Percentiles rank a stretch among this genome's conserved stretches.
phyloP scores from a whole-genome alignment of 2,329 filamentous ascomycete genomes.

The Exophiala spinifera region DNA sequence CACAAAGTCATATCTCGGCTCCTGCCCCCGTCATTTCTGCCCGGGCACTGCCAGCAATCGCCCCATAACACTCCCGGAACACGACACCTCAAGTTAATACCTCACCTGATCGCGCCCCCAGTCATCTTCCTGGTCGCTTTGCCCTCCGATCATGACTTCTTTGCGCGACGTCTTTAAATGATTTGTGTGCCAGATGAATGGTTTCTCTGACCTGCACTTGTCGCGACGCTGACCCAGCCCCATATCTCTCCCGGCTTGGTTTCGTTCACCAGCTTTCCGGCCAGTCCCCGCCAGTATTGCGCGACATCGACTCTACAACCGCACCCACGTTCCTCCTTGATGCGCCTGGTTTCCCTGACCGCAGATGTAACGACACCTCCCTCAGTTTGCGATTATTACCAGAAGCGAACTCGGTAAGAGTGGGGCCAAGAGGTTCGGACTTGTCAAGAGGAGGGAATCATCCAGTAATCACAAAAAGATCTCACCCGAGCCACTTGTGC shows the following conservation, averaged over 20 bases:
- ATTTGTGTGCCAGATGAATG: neutral
- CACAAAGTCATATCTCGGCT: neutral
- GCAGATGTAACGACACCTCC: constrained; percentile 18
- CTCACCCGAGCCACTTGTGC: neutral
- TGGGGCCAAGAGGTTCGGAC: constrained; percentile 21
- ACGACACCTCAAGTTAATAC: constrained; percentile 6
- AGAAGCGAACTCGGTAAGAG: constrained; percentile 16
- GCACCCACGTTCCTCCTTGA: neutral
- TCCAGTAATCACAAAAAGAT: constrained; percentile 7
- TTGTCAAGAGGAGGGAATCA: constrained; percentile 12
- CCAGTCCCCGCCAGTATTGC: neutral
- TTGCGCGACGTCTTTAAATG: constrained; percentile 7
- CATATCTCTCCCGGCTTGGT: constrained; percentile 7
- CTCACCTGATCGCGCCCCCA: constrained; percentile 10
- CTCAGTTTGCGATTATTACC: constrained; percentile 10
- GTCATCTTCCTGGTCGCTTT: constrained; percentile 1
- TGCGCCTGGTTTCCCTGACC: neutral
- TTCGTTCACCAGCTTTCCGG: neutral
- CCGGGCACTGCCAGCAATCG: constrained; percentile 4
- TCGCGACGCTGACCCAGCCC: constrained; percentile 20
- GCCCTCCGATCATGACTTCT: constrained; percentile 16
- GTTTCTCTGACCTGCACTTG: neutral
- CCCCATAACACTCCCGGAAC: constrained; percentile 12
- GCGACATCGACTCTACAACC: neutral
- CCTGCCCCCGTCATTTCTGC: constrained; percentile 1